Evolutionary conservation across 208 protist species (phyloP), one percentile per base, ranked within the genome.

Genomic region (Leishmania amazonensis): DNA sequence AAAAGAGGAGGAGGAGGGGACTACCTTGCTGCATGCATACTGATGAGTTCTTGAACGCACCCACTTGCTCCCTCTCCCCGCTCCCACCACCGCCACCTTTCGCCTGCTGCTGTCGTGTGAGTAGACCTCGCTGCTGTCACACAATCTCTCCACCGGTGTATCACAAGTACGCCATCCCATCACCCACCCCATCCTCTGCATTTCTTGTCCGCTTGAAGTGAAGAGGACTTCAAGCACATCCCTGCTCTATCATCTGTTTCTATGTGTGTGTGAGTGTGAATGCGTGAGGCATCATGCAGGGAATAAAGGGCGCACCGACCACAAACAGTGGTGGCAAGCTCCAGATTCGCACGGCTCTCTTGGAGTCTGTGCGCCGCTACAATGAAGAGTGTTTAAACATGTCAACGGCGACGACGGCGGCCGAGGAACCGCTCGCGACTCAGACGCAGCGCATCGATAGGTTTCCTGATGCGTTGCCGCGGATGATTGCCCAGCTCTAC

Each of bases 301-400:
- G 53, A 15, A 19, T 1, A 64, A 64, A 62, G 6, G 54, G 45
- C 17, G 24, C 74, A 19, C 28, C 53, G 17, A 45, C 8, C 40
- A 31, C 40, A 3, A 67, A 38, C 54, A n/a, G 45, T 0, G 47
- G 53, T 3, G 62, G 81, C 38, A 38, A 38, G n/a, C 54, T 85
- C 47, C 82, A 60, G 42, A 53, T 81, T 38, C 82, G 82, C 11
- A 76, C 71, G 3, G 38, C 82, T 42, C 74, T 85, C 8, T 45
- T 85, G 47, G 73, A 74, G 49, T 58, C 82, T 4, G 65, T 81
- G 15, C 40, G 53, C 17, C 60, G n/a, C 2, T 81, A 60, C 65
- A 79, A 85, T 57, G 76, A 75, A 17, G 19, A 64, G 1, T 45
- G 13, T 7, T 38, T 67, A 21, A 72, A 21, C 40, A 17, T 71